Percentiles rank a stretch among this genome's conserved stretches.
These are phyloP conservation scores for Ehretia macrophylla DNA, from an alignment of 257 asterid species.

Conservation along the genomic window DNA sequence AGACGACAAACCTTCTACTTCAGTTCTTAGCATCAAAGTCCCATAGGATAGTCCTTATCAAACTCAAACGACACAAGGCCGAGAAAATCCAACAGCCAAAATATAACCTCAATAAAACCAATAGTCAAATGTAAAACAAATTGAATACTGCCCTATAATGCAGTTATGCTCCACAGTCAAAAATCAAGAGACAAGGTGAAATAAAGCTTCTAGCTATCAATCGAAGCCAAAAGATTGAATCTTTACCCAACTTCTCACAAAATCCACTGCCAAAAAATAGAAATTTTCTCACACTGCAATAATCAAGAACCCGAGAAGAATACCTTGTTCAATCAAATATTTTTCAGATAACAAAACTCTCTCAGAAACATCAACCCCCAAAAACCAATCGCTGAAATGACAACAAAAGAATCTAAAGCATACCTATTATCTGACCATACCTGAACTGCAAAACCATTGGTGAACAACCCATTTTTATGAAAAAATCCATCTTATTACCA, in stretches of 20 bases:
- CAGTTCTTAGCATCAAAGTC: constrained; percentile 13
- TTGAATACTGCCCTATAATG: constrained; percentile 1
- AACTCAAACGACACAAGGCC: too few species aligned
- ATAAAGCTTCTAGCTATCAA: constrained; percentile 10
- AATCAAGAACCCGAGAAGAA: constrained; percentile 15
- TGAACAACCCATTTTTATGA: too few species aligned
- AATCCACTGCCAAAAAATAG: constrained; percentile 12
- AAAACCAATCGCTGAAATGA: too few species aligned
- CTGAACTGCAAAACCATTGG: too few species aligned
- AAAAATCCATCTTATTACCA: too few species aligned
- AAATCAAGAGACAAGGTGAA: background rate
- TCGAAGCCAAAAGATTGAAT: constrained; percentile 8
- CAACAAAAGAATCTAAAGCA: too few species aligned
- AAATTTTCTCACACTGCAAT: background rate
- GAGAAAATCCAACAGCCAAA: too few species aligned
- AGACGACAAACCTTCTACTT: constrained; percentile 3
- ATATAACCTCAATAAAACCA: too few species aligned
- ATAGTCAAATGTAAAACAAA: too few species aligned
- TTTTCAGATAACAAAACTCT: constrained; percentile 10
- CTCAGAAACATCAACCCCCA: too few species aligned
- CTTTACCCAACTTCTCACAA: background rate
- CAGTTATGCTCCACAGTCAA: constrained; percentile 15
- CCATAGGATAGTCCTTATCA: background rate
- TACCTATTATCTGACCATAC: too few species aligned
- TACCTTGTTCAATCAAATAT: constrained; percentile 13